Base-by-base conservation (phyloP, 106 monocot species). In the Dactylorhiza incarnata region DNA sequence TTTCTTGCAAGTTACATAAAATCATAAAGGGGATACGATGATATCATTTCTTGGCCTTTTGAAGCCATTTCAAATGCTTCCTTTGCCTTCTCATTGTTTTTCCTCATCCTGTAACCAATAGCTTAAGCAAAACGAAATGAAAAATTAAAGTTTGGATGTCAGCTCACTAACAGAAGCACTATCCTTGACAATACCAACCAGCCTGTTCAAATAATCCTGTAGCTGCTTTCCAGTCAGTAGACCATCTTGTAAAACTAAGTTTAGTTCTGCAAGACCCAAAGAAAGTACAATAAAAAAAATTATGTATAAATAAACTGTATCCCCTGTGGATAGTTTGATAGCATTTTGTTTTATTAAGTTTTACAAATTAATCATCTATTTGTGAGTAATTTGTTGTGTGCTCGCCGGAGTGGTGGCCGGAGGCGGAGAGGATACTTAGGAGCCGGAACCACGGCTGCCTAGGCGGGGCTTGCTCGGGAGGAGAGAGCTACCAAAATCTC, bases 11-110 rank as follows among this genome's bases (percentile, higher is more conserved):
- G 23, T 67, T 5, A 46, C 25, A n/a, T 45, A 71, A 61, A 37
- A 56, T 62, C 8, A 11, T 48, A 11, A 72, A 78, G 11, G 82
- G 84, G 77, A 84, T 94, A 99, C 94, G 94, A 94, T 43, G 87
- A 85, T 17, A 99, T 88, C 83, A 99, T 89, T 85, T 99, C 99
- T 76, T 99, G 99, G 74, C 99, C 94, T 84, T 99, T 92, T 67
- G 99, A 94, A 67, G 99, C 99, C 85, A 86, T 99, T 77, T 99
- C 99, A 79, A 99, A 99, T 83, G 99, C 99, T 76, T 53, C 81
- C 78, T 94, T 99, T 69, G 99, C 99, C 82, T 94, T 94, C 78
- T 88, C 91, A 81, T 86, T 82, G 63, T 94, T 82, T 85, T 81
- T 86, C 45, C 74, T 78, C 24, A 87, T 76, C 83, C 99, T 86